phyloP scores from a whole-genome alignment of 768 basidiomycete species.

The Phylloporus arenicola region DNA sequence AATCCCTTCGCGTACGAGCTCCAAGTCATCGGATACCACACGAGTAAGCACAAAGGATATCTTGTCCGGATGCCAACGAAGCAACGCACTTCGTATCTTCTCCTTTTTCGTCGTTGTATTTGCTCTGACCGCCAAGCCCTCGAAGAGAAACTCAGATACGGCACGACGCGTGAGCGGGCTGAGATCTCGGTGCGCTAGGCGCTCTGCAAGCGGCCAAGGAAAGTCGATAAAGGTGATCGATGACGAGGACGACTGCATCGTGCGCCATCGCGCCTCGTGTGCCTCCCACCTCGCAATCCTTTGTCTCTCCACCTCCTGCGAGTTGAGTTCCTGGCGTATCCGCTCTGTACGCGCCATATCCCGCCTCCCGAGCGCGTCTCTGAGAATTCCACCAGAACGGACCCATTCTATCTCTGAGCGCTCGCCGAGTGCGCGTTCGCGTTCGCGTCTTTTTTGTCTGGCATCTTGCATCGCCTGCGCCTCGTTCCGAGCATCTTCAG shows the following conservation, averaged over 20 bases:
- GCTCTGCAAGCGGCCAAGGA: constrained; percentile 52
- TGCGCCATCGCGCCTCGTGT: constrained; percentile 51
- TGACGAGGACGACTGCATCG: constrained; percentile 28
- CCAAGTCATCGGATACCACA: constrained; percentile 41
- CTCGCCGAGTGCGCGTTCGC: constrained; percentile 40
- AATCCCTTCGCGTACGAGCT: constrained; percentile 43
- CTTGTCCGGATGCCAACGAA: constrained; percentile 71
- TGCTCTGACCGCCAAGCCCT: constrained; percentile 38
- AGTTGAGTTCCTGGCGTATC: constrained; percentile 42
- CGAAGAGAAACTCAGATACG: constrained; percentile 49
- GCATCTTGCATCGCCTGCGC: constrained; percentile 10
- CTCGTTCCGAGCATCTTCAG: not conserved
- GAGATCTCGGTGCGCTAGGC: constrained; percentile 16
- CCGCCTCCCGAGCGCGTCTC: constrained; percentile 44
- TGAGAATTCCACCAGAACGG: constrained; percentile 49
- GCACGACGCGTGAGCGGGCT: constrained; percentile 33
- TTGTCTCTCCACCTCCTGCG: constrained; percentile 39
- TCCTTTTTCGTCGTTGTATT: constrained; percentile 43
- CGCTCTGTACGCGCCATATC: constrained; percentile 47
- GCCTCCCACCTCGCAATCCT: constrained; percentile 42
- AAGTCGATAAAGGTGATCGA: constrained; percentile 45
- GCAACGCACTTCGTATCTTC: constrained; percentile 51
- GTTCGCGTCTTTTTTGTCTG: constrained; percentile 18
- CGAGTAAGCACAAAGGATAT: constrained; percentile 39
- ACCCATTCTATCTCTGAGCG: constrained; percentile 57